Percentiles rank a stretch among this genome's conserved stretches.
phyloP scores from a whole-genome alignment of 805 yeast genomes.

The Wickerhamiella bombiphila region DNA sequence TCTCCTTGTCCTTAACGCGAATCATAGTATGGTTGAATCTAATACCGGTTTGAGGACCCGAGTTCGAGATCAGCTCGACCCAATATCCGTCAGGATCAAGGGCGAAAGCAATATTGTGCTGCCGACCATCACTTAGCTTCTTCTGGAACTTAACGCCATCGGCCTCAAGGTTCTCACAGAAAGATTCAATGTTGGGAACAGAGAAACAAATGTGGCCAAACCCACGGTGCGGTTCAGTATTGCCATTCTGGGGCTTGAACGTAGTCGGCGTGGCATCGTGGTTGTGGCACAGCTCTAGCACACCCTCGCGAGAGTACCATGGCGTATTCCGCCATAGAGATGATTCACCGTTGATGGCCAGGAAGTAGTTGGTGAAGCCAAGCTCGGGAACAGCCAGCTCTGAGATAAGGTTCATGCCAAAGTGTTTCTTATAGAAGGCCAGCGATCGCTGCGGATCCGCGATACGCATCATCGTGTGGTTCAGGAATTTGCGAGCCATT shows the following conservation, averaged over 20 bases:
- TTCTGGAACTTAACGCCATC: constrained; percentile 67
- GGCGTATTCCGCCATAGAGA: constrained; percentile 26
- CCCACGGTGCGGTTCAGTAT: constrained; percentile 71
- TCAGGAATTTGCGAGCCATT: constrained; percentile 11
- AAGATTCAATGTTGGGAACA: constrained; percentile 57
- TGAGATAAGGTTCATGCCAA: constrained; percentile 54
- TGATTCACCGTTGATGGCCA: constrained; percentile 40
- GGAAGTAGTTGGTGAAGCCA: constrained; percentile 53
- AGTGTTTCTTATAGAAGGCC: constrained; percentile 55
- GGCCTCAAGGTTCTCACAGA: constrained; percentile 43
- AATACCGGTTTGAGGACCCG: constrained; percentile 14
- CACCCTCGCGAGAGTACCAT: constrained; percentile 38
- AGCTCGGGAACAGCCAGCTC: constrained; percentile 38
- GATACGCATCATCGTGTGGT: constrained; percentile 47
- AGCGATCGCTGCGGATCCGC: constrained; percentile 64
- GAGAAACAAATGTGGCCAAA: constrained; percentile 89
- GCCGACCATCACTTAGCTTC: constrained; percentile 78
- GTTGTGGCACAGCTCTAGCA: constrained; percentile 71
- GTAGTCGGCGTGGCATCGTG: constrained; percentile 46
- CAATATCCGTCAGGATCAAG: constrained; percentile 95
- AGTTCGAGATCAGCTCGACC: constrained; percentile 71
- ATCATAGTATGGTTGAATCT: constrained; percentile 84
- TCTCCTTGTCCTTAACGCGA: constrained; percentile 71
- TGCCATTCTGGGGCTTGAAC: constrained; percentile 63
- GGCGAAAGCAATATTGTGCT: constrained; percentile 82